Percentiles rank a stretch among this genome's conserved stretches.
phyloP scores from a whole-genome alignment of 192 early-diverging fungal species.

The Coemansia sp. region DNA sequence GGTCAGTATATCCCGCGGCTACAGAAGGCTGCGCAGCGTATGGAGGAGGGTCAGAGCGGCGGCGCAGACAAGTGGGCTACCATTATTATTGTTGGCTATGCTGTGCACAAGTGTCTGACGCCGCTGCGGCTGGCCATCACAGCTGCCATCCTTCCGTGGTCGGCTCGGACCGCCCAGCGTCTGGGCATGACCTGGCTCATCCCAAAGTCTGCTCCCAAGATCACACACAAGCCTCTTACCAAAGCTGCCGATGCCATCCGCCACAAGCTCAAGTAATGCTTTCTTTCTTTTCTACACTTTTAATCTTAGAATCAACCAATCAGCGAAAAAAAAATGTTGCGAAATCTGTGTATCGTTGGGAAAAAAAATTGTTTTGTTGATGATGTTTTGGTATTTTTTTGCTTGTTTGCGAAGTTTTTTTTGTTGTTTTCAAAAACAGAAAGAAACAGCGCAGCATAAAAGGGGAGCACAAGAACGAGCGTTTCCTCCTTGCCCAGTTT shows the following conservation, averaged over 20 bases:
- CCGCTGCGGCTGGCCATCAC: constrained; percentile 47
- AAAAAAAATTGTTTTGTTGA: no score
- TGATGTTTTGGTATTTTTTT: no score
- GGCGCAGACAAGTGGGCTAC: constrained; percentile 54
- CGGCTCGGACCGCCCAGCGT: constrained; percentile 48
- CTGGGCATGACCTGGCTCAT: constrained; percentile 54
- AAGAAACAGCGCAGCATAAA: no score
- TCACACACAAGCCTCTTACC: constrained; percentile 39
- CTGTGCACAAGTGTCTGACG: constrained; percentile 54
- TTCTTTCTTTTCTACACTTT: constrained; percentile 1
- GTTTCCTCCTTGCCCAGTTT: background rate
- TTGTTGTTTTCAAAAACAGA: no score
- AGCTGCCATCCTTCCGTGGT: constrained; percentile 52
- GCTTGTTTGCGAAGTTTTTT: constrained; percentile 4
- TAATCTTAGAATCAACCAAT: background rate
- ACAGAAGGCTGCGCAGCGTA: constrained; percentile 49
- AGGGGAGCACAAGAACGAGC: no score
- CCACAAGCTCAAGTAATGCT: constrained; percentile 46
- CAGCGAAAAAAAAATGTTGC: constrained; percentile 4
- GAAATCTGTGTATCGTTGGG: no score
- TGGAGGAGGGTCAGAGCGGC: constrained; percentile 46
- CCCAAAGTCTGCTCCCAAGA: constrained; percentile 46
- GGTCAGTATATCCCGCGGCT: constrained; percentile 55
- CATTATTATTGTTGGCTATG: constrained; percentile 53
- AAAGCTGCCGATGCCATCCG: constrained; percentile 38